Evolutionary conservation across 176 grass and related monocot species (phyloP), one percentile per base, ranked within the genome.

Genomic region (Elaeis guineensis): DNA sequence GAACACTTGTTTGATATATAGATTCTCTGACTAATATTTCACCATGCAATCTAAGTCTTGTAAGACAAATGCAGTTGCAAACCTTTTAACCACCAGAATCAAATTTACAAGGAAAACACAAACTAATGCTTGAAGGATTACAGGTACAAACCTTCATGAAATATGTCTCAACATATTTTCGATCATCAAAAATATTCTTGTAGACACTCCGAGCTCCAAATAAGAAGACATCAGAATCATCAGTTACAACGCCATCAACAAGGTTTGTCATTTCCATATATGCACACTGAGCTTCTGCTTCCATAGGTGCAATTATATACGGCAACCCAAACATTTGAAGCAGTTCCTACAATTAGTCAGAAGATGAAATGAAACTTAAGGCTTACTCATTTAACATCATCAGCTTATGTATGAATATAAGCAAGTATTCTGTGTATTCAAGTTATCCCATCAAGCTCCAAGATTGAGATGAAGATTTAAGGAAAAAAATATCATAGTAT

Each of bases 311-410:
- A 82, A 97, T 97, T 68, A 91, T 90, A 85, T 91, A 97, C 44
- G 92, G 87, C 87, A 97, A 80, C 25, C 87, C 92, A 80, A 97
- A 97, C 92, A 97, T 91, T 82, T 97, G 92, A 58, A 97, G 80
- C 69, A 97, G 79, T 61, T 97, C 92, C 92, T 97, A 66, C 55
- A 91, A 58, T 64, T 82, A 48, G 28, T 32, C 72, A 29, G 24
- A 19, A 26, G 49, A 51, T 35, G 18, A 69, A 59, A 26, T 7
- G 20, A 3, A 21, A 21, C 39, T 22, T 22, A 11, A 56, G 7
- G 54, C 19, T 21, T 56, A 21, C 54, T 56, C 19, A 44, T 44
- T 35, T 44, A 44, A 44, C 35, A 44, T 44, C 35, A 44, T 44
- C 35, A 44, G 35, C 11, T 12, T 14, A 44, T 44, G 35, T 44